Evolutionary conservation across 768 basidiomycete genomes (phyloP).

Genomic region (Macrocybe gigantea): DNA sequence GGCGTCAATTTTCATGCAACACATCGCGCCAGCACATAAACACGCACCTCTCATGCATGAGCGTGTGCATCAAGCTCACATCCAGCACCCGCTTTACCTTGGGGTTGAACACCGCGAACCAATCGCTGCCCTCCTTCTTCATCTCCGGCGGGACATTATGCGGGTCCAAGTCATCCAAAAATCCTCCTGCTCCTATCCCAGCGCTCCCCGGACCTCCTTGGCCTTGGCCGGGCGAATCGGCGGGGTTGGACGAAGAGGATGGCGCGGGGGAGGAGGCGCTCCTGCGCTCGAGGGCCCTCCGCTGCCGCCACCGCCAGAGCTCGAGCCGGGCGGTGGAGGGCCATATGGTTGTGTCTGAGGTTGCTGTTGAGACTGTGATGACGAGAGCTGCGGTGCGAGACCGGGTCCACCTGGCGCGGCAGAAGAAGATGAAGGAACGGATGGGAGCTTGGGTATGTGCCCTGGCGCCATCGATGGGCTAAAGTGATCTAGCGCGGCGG

Average conservation of each 20-base stretch:
- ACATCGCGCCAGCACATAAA: neutral
- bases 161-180: slow-evolving; percentile 39
- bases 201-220: slow-evolving; percentile 10
- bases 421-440: slow-evolving; percentile 22
- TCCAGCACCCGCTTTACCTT: slow-evolving; percentile 74
- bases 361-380: too few relatives aligned
- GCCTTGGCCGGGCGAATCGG: neutral
- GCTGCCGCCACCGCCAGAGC: slow-evolving; percentile 32
- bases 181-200: slow-evolving; percentile 14
- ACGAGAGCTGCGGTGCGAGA: slow-evolving; percentile 21
- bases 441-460: slow-evolving; percentile 32
- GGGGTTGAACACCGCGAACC: slow-evolving; percentile 86
- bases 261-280: neutral
- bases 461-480: slow-evolving; percentile 31
- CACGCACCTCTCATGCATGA: slow-evolving; percentile 79
- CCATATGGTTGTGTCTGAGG: too few relatives aligned
- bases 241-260: neutral
- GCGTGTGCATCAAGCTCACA: slow-evolving; percentile 73
- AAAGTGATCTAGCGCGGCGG: slow-evolving; percentile 24
- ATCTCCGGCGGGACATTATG: slow-evolving; percentile 41
- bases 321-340: slow-evolving; percentile 37
- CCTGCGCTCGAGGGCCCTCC: neutral
- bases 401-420: slow-evolving; percentile 31
- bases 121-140: slow-evolving; percentile 75
- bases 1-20: neutral